Conservation (phyloP, 2,329 filamentous ascomycete genomes). For the Elsinoe perseae region DNA sequence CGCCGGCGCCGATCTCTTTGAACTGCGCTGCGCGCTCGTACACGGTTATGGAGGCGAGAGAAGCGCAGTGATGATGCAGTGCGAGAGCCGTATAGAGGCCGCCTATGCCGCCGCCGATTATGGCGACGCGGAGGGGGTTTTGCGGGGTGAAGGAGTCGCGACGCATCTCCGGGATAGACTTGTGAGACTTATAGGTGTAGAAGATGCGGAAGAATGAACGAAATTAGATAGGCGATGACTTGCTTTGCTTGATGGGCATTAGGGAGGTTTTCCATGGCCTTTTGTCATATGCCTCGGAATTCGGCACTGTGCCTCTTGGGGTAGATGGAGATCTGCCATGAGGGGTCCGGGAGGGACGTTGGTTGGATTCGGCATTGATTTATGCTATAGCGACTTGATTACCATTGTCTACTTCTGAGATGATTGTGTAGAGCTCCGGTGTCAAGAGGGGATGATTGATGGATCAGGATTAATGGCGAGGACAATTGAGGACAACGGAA, state of each 20-base stretch:
- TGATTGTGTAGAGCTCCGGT: too few relatives aligned
- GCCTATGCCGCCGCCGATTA: constrained; percentile 36
- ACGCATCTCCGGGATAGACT: not conserved
- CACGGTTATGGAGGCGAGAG: constrained; percentile 25
- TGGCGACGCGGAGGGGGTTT: constrained; percentile 26
- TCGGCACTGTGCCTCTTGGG: constrained; percentile 5
- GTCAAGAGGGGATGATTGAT: too few relatives aligned
- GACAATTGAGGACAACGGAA: not conserved
- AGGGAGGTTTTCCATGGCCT: not conserved
- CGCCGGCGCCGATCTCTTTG: constrained; percentile 32
- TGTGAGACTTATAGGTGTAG: too few relatives aligned
- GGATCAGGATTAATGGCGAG: too few relatives aligned
- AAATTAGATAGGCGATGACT: not conserved
- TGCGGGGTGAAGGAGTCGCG: not conserved
- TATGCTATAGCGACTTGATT: too few relatives aligned
- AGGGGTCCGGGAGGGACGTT: not conserved
- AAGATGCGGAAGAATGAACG: not conserved
- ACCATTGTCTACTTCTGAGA: too few relatives aligned
- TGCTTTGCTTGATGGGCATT: not conserved
- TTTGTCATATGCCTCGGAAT: not conserved
- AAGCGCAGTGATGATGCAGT: constrained; percentile 33
- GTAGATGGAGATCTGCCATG: not conserved
- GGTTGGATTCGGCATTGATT: not conserved
- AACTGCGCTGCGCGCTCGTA: constrained; percentile 33
- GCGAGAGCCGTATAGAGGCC: constrained; percentile 33